These are phyloP conservation scores for Chaetomiaceae sp. DNA, from an alignment of 2,329 filamentous ascomycete species.

Conservation along the genomic window DNA sequence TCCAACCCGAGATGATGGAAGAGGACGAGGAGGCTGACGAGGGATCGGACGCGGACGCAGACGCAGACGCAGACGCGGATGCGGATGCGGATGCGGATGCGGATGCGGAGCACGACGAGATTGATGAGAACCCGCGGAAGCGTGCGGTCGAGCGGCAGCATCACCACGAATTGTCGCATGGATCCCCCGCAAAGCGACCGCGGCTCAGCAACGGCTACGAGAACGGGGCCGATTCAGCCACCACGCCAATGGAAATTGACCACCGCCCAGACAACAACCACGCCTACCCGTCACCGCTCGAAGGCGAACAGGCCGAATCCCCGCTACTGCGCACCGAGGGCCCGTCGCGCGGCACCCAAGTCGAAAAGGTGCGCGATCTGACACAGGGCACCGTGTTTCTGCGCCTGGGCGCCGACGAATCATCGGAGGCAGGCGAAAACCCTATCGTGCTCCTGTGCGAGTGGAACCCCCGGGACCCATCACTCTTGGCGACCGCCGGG, in stretches of 20 bases:
- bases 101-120: slow-evolving; percentile 33
- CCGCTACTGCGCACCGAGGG: slow-evolving; percentile 55
- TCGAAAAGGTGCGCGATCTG: slow-evolving; percentile 60
- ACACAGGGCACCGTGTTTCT: slow-evolving; percentile 57
- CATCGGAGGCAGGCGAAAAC: slow-evolving; percentile 42
- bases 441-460: slow-evolving; percentile 64
- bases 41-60: too few species aligned
- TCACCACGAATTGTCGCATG: slow-evolving; percentile 46
- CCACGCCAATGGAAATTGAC: slow-evolving; percentile 59
- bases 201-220: slow-evolving; percentile 61
- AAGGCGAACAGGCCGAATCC: slow-evolving; percentile 52
- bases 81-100: too few species aligned
- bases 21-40: slow-evolving; percentile 37
- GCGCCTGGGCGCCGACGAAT: slow-evolving; percentile 46
- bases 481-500: slow-evolving; percentile 62
- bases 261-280: slow-evolving; percentile 47
- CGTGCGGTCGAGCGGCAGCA: slow-evolving; percentile 45
- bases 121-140: slow-evolving; percentile 48
- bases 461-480: slow-evolving; percentile 63
- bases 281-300: slow-evolving; percentile 62
- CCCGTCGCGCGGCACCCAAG: slow-evolving; percentile 60
- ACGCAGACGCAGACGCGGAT: too few species aligned
- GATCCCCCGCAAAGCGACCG: slow-evolving; percentile 55
- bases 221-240: slow-evolving; percentile 48
- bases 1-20: slow-evolving; percentile 38